Evolutionary conservation across 805 yeast genomes (phyloP), one percentile per base, ranked within the genome.

Genomic region (Nakazawaea pomicola): DNA sequence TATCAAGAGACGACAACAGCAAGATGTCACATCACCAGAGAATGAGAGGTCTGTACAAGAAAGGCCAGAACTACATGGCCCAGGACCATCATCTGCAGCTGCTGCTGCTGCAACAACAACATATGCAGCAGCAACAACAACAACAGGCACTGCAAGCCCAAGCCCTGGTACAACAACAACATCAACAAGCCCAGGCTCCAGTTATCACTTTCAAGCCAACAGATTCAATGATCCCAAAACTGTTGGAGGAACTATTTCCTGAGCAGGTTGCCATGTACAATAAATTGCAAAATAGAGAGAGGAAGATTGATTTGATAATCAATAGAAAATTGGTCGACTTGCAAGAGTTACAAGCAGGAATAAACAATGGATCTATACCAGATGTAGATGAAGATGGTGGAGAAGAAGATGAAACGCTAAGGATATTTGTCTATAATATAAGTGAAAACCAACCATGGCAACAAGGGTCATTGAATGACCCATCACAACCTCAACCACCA

Each of bases 401-500:
- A n/a, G n/a, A 57, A 50, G 75, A 74, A 47, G 77, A 77, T 28
- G 81, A 83, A 40, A 69, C 72, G 11, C 69, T 93, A 51, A 76
- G 98, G 43, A 74, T 93, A 14, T 91, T 80, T 55, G 69, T 93
- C 15, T 88, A 90, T 53, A 88, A 86, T 56, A 82, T 87, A 4
- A 68, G 83, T 23, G 85, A 81, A 46, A 85, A 86, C 57, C 98
- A 91, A 63, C 86, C 91, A 33, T 93, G 98, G 98, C 91, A 84
- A 45, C 15, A 49, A 44, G 14, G 34, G 38, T 6, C 10, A 8
- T 23, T 23, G 25, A n/a, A n/a, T n/a, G n/a, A n/a, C n/a, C 41
- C 44, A 15, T 45, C 40, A 23, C 49, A 41, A 38, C 56, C 44
- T 33, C 53, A 43, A 33, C 46, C 46, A 12, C 43, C 30, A 14